phyloP scores from a whole-genome alignment of 176 grass and related monocot species.

The Cymbopogon citratus region DNA sequence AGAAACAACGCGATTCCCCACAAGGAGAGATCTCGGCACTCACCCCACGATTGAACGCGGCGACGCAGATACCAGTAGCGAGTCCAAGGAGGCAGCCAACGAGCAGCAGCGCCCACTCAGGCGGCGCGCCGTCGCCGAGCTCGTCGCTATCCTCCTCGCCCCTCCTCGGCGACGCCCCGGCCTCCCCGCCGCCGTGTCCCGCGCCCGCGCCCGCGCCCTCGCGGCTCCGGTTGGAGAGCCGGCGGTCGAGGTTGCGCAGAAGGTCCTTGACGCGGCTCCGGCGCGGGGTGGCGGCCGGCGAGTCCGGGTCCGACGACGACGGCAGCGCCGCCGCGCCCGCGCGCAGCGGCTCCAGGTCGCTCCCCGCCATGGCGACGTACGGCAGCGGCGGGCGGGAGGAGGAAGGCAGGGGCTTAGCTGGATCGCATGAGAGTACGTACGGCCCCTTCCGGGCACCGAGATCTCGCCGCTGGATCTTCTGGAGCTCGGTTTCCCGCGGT shows the following conservation, averaged over 20 bases:
- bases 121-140: constrained; percentile 80
- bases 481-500: neutral
- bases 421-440: constrained; percentile 24
- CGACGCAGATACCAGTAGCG: constrained; percentile 83
- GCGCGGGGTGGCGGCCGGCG: constrained; percentile 15
- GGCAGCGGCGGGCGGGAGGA: neutral
- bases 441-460: neutral
- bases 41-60: constrained; percentile 90
- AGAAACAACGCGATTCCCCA: neutral
- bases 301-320: constrained; percentile 37
- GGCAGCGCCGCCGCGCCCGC: constrained; percentile 29
- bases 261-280: constrained; percentile 45
- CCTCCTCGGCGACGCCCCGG: constrained; percentile 25
- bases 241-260: constrained; percentile 47
- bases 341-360: constrained; percentile 54
- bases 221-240: constrained; percentile 38
- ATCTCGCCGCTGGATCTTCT: constrained; percentile 29
- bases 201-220: neutral
- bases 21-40: constrained; percentile 22
- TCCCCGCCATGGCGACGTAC: constrained; percentile 42
- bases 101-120: constrained; percentile 95
- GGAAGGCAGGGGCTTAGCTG: neutral
- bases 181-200: constrained; percentile 3
- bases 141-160: constrained; percentile 51
- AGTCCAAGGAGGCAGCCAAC: constrained; percentile 95